Base-by-base conservation (phyloP, 169 alveolate genomes). In the Babesia ovata region DNA sequence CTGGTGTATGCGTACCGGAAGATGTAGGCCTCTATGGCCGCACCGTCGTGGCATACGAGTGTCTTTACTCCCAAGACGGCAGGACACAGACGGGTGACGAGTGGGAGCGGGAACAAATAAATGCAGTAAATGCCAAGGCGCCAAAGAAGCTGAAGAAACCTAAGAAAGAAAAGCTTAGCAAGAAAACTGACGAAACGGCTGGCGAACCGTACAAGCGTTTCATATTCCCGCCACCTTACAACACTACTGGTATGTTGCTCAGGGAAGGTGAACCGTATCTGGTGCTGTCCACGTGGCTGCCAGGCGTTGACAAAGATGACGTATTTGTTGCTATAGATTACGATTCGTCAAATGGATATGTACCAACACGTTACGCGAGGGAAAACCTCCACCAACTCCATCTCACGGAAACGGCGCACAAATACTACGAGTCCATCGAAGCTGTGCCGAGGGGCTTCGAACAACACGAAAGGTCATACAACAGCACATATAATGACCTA, bases 1-100 rank as follows among this genome's bases (percentile, higher is more conserved):
- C 72, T 0, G 88, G 88, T 12, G 85, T 81, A n/a, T 81, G 88
- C 44, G 84, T 81, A 4, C 88, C 88, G 6, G 85, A 81, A 60
- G 88, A 81, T 81, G 74, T 81, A 6, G 88, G 85, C 9, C 79
- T 81, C 19, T 81, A 63, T 74, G 88, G 88, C 0, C 44, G 79
- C 10, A 72, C 85, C 14, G 61, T 72, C 1, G 61, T 65, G 21
- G 70, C 79, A 24, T 81, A 81, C 59, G 85, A 81, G 54, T 81
- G 88, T 57, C 63, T 81, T 9, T 81, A 81, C 52, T 39, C 88
- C 19, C 16, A 73, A 53, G 85, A 81, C 50, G 88, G 88, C 21
- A 54, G 70, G 29, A 81, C 88, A 24, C 76, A 81, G 65, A 81
- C 88, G 13, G 88, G 88, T 17, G 88, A 81, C 46, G 88, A 81